phyloP scores from a whole-genome alignment of 2,329 filamentous ascomycete genomes.

The Pseudopyrenochaeta lycopersici region DNA sequence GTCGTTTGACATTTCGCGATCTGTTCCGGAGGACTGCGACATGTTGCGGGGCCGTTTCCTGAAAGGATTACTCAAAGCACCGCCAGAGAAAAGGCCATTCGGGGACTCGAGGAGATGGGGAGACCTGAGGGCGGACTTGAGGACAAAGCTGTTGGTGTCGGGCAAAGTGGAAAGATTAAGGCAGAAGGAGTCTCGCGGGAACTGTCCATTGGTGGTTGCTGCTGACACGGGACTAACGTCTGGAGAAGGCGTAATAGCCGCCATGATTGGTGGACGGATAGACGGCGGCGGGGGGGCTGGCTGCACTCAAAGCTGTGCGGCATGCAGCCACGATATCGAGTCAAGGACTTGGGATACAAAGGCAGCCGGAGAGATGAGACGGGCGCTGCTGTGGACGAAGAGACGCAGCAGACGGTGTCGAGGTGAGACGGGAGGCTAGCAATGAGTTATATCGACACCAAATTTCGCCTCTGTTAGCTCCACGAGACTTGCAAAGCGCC shows the following conservation, averaged over 20 bases:
- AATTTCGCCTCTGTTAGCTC: constrained; percentile 32
- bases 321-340: constrained; percentile 38
- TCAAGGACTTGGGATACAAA: constrained; percentile 13
- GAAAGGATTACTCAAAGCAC: constrained; percentile 40
- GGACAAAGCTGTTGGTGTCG: constrained; percentile 47
- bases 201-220: constrained; percentile 50
- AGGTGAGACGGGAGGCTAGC: constrained; percentile 20
- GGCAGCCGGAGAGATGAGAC: constrained; percentile 9
- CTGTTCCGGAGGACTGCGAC: constrained; percentile 53
- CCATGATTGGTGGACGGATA: constrained; percentile 51
- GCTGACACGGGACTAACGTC: constrained; percentile 55
- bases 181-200: constrained; percentile 50
- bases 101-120: constrained; percentile 51
- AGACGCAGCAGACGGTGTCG: neutral
- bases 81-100: constrained; percentile 43
- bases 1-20: constrained; percentile 50
- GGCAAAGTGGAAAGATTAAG: constrained; percentile 51
- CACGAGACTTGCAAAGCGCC: constrained; percentile 25
- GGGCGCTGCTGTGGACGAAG: constrained; percentile 5
- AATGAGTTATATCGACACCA: constrained; percentile 31
- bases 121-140: constrained; percentile 50
- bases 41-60: constrained; percentile 53
- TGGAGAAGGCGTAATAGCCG: constrained; percentile 50
- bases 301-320: constrained; percentile 40
- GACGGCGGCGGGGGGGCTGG: constrained; percentile 32